Evolutionary conservation across 441 rosid species (phyloP).

Genomic region (Euphorbia celastroides): DNA sequence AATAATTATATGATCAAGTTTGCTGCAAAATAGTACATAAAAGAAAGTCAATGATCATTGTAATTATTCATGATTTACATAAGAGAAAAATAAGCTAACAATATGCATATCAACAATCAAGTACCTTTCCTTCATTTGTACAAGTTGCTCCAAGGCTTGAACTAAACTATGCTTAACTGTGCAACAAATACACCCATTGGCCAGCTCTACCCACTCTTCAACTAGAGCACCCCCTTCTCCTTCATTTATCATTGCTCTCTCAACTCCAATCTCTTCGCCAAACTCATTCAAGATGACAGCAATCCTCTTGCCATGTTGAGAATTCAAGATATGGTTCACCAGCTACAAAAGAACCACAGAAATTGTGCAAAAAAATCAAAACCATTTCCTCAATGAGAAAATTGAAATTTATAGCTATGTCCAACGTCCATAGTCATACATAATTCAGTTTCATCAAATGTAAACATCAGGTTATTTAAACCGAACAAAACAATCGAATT

Average conservation of each 20-base stretch:
- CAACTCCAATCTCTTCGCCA: constrained; percentile 95
- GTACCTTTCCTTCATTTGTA: constrained; percentile 11
- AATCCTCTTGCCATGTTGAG: constrained; percentile 84
- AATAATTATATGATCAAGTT: too few relatives aligned
- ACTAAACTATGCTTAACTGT: constrained; percentile 92
- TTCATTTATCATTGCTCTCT: constrained; percentile 95
- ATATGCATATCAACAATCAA: too few relatives aligned
- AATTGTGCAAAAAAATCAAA: constrained; percentile 1
- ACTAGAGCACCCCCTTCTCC: constrained; percentile 80
- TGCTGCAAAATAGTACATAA: too few relatives aligned
- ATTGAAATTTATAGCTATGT: too few relatives aligned
- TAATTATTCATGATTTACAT: too few relatives aligned
- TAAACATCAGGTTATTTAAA: too few relatives aligned
- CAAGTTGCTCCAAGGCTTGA: constrained; percentile 92
- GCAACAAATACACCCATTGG: constrained; percentile 90
- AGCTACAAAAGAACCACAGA: constrained; percentile 47
- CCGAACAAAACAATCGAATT: not conserved
- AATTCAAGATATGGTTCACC: constrained; percentile 68
- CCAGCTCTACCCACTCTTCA: constrained; percentile 96
- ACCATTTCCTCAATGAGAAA: not conserved
- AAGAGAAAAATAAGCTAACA: too few relatives aligned
- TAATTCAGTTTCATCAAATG: too few relatives aligned
- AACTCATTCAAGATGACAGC: constrained; percentile 95
- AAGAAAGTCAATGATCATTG: too few relatives aligned
- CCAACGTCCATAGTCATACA: too few relatives aligned